Evolutionary conservation across 257 asterid species (phyloP).

Genomic region (Solanum clarkiae): DNA sequence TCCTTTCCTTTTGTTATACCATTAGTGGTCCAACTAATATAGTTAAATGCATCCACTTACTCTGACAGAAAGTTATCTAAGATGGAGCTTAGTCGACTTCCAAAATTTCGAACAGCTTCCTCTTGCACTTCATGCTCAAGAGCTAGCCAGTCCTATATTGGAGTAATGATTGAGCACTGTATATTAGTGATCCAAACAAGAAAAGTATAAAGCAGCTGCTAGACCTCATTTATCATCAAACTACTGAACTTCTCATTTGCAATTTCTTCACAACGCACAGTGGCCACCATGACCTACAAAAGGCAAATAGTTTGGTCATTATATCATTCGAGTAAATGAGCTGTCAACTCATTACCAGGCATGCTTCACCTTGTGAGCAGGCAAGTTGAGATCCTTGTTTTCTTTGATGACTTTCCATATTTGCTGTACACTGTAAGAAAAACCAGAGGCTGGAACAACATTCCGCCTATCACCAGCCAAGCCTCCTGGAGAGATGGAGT

Average conservation of each 20-base stretch:
- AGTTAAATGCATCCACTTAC: constrained; percentile 15
- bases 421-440: constrained; percentile 31
- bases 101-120: constrained; percentile 29
- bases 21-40: background rate
- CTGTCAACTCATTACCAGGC: background rate
- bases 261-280: constrained; percentile 54
- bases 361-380: constrained; percentile 34
- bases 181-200: background rate
- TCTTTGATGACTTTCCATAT: constrained; percentile 47
- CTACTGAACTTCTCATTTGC: constrained; percentile 32
- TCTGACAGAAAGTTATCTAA: constrained; percentile 32
- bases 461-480: constrained; percentile 51
- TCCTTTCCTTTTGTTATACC: background rate
- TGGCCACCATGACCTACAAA: constrained; percentile 46
- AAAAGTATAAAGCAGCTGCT: background rate
- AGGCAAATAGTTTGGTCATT: background rate
- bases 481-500: constrained; percentile 43
- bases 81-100: constrained; percentile 32
- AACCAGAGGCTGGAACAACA: constrained; percentile 49
- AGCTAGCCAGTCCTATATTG: constrained; percentile 28
- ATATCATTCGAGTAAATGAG: background rate
- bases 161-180: background rate
- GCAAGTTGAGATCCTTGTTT: constrained; percentile 56
- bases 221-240: constrained; percentile 32
- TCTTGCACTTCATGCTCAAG: constrained; percentile 30